Conservation (phyloP, 2,329 filamentous ascomycete species). For the Mycogone perniciosa region DNA sequence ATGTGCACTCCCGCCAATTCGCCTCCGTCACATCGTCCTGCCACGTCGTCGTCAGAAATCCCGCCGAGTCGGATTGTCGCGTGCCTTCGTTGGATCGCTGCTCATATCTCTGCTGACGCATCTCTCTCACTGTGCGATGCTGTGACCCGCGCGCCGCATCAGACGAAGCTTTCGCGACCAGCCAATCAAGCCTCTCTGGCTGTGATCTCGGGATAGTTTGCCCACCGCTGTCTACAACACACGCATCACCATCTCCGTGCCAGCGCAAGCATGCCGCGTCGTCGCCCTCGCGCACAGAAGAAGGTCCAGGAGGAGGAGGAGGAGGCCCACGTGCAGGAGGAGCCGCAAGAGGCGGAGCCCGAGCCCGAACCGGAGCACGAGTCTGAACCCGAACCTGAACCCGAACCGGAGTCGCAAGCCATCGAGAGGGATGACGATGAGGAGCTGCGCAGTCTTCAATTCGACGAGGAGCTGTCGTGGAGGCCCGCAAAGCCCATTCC, state of each 20-base stretch:
- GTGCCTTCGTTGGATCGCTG: neutral
- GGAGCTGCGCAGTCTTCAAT: conserved; percentile 51
- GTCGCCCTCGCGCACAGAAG: conserved; percentile 29
- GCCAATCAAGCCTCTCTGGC: conserved; percentile 8
- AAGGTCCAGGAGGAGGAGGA: conserved; percentile 24
- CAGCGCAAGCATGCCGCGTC: conserved; percentile 30
- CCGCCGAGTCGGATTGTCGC: conserved; percentile 5
- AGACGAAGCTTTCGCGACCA: conserved; percentile 15
- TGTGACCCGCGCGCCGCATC: conserved; percentile 18
- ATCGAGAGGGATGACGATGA: conserved; percentile 19
- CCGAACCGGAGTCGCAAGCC: neutral
- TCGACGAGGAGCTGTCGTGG: conserved; percentile 85
- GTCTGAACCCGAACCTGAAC: conserved; percentile 7
- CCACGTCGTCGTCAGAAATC: neutral
- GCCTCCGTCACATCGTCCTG: conserved; percentile 7
- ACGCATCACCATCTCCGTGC: conserved; percentile 9
- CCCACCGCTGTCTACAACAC: conserved; percentile 5
- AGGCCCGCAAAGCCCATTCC: conserved; percentile 84
- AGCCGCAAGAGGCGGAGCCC: conserved; percentile 10
- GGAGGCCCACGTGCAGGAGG: conserved; percentile 16
- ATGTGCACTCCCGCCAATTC: conserved; percentile 4
- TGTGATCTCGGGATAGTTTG: conserved; percentile 8
- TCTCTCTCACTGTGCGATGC: conserved; percentile 16
- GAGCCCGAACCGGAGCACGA: conserved; percentile 13
- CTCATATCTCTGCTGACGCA: conserved; percentile 5